phyloP scores from a whole-genome alignment of 495 filamentous ascomycete genomes.

The Hypoxylon rickii region DNA sequence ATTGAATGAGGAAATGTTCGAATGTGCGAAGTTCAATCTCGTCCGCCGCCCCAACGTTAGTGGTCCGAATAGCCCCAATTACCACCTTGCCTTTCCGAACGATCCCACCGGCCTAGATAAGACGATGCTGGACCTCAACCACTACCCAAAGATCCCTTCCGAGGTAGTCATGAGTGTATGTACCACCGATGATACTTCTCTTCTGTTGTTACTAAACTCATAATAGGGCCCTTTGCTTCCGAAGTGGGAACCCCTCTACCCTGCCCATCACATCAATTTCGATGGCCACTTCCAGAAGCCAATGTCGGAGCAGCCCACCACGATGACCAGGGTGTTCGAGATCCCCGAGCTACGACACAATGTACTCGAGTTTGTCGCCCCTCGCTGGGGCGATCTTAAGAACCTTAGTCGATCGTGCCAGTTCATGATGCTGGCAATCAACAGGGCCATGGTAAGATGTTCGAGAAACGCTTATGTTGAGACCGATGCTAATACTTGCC shows the following conservation, averaged over 20 bases:
- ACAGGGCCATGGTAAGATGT: constrained; percentile 2
- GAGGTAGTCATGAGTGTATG: constrained; percentile 26
- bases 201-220: no score
- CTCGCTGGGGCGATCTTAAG: constrained; percentile 24
- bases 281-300: constrained; percentile 1
- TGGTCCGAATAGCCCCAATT: constrained; percentile 15
- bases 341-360: constrained; percentile 10
- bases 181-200: no score
- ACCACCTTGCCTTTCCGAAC: neutral
- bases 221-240: constrained; percentile 18
- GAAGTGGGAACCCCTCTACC: neutral
- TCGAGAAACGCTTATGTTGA: neutral
- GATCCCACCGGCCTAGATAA: neutral
- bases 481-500: constrained; percentile 3
- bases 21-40: constrained; percentile 13
- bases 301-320: constrained; percentile 10
- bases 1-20: constrained; percentile 1
- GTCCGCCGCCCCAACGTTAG: constrained; percentile 8
- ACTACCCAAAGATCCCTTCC: constrained; percentile 19
- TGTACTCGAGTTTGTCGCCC: constrained; percentile 9
- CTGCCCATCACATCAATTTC: no score
- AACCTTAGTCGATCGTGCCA: constrained; percentile 30
- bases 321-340: constrained; percentile 4
- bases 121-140: constrained; percentile 1
- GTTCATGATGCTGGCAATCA: constrained; percentile 4